Conservation (phyloP, 1,139 yeast species). For the Taiozyma sp. region DNA sequence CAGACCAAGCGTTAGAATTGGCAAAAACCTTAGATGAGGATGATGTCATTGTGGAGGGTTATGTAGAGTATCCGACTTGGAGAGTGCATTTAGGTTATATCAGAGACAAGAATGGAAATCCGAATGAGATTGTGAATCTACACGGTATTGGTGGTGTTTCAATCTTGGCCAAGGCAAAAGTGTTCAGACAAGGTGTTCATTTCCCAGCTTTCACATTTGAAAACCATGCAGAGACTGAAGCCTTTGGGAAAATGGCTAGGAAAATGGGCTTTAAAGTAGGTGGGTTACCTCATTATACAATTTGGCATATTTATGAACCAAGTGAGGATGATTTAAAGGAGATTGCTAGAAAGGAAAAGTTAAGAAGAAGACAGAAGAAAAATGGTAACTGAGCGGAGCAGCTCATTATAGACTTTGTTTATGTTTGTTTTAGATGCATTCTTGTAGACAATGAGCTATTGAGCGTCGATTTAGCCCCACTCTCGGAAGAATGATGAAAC, state of each 20-base stretch:
- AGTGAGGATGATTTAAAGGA: constrained; percentile 84
- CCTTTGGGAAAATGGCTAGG: constrained; percentile 83
- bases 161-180: constrained; percentile 72
- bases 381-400: not conserved
- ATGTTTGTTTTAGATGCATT: not conserved
- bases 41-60: constrained; percentile 88
- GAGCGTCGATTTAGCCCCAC: no score
- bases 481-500: no score
- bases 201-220: constrained; percentile 87
- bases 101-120: constrained; percentile 59
- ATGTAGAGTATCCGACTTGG: constrained; percentile 87
- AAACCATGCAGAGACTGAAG: constrained; percentile 91
- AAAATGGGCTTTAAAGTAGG: constrained; percentile 76
- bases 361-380: constrained; percentile 42
- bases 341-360: constrained; percentile 67
- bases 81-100: constrained; percentile 76
- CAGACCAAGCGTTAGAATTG: constrained; percentile 60
- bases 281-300: constrained; percentile 84
- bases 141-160: constrained; percentile 94
- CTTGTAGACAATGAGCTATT: not conserved
- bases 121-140: constrained; percentile 59
- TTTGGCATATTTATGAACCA: constrained; percentile 87
- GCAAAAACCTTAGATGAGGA: constrained; percentile 69
- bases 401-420: not conserved
- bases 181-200: constrained; percentile 78